Evolutionary conservation across 2,329 filamentous ascomycete species (phyloP).

Genomic region (Escovopsis sp.): DNA sequence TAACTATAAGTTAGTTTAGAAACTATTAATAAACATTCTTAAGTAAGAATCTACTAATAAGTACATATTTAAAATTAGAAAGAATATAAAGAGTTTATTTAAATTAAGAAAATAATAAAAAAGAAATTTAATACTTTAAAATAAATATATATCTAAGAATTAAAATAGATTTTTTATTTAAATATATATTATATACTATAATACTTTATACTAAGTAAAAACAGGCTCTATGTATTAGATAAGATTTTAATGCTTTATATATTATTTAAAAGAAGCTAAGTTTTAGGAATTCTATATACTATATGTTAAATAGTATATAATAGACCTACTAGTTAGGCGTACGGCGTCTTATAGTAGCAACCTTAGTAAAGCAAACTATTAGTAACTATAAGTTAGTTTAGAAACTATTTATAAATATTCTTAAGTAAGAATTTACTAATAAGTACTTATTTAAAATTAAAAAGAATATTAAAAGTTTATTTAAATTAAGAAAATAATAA

Average conservation of each 20-base stretch:
- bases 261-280: no score
- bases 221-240: not conserved
- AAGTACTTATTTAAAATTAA: conserved; percentile 1
- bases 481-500: not conserved
- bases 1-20: conserved; percentile 2
- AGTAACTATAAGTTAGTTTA: conserved; percentile 2
- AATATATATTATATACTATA: conserved; percentile 1
- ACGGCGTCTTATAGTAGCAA: not conserved
- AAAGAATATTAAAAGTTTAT: not conserved
- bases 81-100: not conserved
- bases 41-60: not conserved
- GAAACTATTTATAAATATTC: conserved; percentile 1
- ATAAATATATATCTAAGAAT: not conserved
- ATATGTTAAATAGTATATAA: conserved; percentile 1
- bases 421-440: not conserved
- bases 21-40: conserved; percentile 1
- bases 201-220: conserved; percentile 1
- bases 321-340: no score
- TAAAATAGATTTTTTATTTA: not conserved
- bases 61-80: conserved; percentile 1
- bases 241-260: conserved; percentile 1
- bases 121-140: not conserved
- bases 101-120: not conserved
- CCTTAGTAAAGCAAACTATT: not conserved
- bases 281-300: no score